Conservation (phyloP, 164 flowering plant genomes). For the Macadamia integrifolia region DNA sequence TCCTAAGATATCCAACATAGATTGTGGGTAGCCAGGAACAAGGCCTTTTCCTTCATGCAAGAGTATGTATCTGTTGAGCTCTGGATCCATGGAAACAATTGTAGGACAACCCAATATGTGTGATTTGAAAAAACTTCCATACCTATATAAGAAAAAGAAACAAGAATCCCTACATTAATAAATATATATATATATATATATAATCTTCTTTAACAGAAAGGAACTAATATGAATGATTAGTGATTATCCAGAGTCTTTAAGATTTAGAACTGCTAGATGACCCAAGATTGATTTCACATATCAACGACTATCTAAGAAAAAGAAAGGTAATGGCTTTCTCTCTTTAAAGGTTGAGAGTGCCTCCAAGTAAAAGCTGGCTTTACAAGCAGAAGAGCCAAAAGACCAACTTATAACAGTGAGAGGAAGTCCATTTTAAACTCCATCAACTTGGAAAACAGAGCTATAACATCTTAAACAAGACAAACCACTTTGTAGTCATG, state of each 20-base stretch:
- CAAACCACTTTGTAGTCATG: background rate
- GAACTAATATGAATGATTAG: background rate
- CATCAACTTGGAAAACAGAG: slow-evolving; percentile 5
- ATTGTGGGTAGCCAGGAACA: slow-evolving; percentile 94
- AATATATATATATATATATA: background rate
- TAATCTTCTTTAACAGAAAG: background rate
- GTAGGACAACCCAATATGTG: slow-evolving; percentile 91
- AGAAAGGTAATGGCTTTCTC: no score
- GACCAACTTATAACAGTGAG: background rate
- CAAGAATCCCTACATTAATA: background rate
- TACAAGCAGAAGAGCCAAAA: background rate
- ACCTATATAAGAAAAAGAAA: slow-evolving; percentile 33
- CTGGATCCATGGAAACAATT: slow-evolving; percentile 92
- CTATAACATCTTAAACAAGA: slow-evolving; percentile 1
- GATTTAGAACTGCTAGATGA: background rate
- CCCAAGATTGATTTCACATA: background rate
- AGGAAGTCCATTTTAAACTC: background rate
- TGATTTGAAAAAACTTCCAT: slow-evolving; percentile 82
- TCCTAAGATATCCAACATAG: slow-evolving; percentile 86
- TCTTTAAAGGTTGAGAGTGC: no score
- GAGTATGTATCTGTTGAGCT: slow-evolving; percentile 78
- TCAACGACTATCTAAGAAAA: no score
- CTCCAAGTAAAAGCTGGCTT: no score
- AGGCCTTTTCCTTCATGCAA: slow-evolving; percentile 87
- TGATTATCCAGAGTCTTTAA: background rate